These are phyloP conservation scores for Mrakia gelida DNA, from an alignment of 768 basidiomycete species.

Conservation along the genomic window DNA sequence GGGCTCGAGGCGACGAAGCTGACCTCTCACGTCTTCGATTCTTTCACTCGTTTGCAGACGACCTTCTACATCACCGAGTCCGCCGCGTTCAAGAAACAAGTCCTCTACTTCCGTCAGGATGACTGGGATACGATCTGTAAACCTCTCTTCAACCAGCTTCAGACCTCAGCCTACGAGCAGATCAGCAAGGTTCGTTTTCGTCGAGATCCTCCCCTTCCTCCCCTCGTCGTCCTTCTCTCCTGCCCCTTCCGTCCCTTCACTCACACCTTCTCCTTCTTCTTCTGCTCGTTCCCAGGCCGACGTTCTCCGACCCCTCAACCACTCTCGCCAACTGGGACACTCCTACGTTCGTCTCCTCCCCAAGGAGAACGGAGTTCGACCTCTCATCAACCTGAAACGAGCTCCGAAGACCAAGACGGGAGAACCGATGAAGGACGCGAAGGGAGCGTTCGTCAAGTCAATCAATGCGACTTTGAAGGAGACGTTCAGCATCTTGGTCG, in stretches of 20 bases:
- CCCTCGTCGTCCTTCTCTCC: not conserved
- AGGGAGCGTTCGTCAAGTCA: slow-evolving; percentile 46
- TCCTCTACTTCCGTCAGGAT: slow-evolving; percentile 89
- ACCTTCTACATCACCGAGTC: slow-evolving; percentile 94
- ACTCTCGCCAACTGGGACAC: slow-evolving; percentile 62
- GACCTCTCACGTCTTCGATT: not conserved
- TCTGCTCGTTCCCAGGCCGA: slow-evolving; percentile 53
- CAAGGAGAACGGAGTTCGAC: slow-evolving; percentile 90
- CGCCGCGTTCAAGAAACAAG: slow-evolving; percentile 70
- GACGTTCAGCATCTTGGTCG: slow-evolving; percentile 79
- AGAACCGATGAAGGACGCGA: not conserved
- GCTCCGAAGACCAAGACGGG: slow-evolving; percentile 29
- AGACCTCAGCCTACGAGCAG: slow-evolving; percentile 62
- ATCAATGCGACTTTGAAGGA: slow-evolving; percentile 84
- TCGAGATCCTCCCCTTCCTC: not conserved
- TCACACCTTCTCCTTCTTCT: not conserved
- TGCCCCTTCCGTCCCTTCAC: not conserved
- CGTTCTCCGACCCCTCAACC: slow-evolving; percentile 60
- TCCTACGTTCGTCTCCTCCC: slow-evolving; percentile 85
- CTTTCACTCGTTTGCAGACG: slow-evolving; percentile 53
- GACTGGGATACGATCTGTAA: slow-evolving; percentile 82
- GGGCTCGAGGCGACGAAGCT: not conserved
- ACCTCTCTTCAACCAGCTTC: slow-evolving; percentile 74
- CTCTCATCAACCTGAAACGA: slow-evolving; percentile 81
- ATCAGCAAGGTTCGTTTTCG: slow-evolving; percentile 58